A percentile compares a stretch with the other conserved stretches of the same genome.
Conservation (phyloP, 345 rosid species). For the Carallia brachiata region DNA sequence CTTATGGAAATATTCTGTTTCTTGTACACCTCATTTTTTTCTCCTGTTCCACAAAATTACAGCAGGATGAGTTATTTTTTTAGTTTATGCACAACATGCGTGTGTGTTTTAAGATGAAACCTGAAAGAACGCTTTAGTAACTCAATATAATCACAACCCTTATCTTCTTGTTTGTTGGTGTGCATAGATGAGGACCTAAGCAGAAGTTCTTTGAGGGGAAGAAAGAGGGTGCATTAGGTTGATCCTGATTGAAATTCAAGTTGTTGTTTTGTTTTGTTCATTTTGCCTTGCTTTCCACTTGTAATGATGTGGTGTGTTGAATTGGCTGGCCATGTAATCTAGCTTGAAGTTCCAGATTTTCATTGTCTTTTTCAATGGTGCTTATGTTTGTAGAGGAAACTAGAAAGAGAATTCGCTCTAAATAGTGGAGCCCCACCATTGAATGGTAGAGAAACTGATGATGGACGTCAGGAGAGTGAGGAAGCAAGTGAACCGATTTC, state of each 20-base stretch:
- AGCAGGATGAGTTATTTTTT: neutral
- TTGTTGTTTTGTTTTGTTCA: neutral
- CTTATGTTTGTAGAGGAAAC: conserved; percentile 56
- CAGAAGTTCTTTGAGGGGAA: neutral
- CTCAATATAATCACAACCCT: neutral
- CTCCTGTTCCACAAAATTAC: neutral
- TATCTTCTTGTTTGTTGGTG: neutral
- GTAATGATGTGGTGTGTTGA: neutral
- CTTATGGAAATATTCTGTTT: neutral
- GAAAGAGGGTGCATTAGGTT: neutral
- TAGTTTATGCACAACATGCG: neutral
- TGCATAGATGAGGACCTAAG: neutral
- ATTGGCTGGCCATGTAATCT: neutral
- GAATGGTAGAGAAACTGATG: conserved; percentile 34
- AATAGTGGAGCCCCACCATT: conserved; percentile 43
- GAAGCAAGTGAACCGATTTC: conserved; percentile 42
- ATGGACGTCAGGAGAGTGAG: conserved; percentile 31
- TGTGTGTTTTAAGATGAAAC: neutral
- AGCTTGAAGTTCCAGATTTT: neutral
- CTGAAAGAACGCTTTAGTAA: neutral
- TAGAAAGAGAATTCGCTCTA: conserved; percentile 51
- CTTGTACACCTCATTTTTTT: neutral
- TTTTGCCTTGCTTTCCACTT: neutral
- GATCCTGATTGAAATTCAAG: neutral
- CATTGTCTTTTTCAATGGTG: conserved; percentile 1